Evolutionary conservation across 2,329 filamentous ascomycete species (phyloP).

Genomic region (Elsinoe necatrix): DNA sequence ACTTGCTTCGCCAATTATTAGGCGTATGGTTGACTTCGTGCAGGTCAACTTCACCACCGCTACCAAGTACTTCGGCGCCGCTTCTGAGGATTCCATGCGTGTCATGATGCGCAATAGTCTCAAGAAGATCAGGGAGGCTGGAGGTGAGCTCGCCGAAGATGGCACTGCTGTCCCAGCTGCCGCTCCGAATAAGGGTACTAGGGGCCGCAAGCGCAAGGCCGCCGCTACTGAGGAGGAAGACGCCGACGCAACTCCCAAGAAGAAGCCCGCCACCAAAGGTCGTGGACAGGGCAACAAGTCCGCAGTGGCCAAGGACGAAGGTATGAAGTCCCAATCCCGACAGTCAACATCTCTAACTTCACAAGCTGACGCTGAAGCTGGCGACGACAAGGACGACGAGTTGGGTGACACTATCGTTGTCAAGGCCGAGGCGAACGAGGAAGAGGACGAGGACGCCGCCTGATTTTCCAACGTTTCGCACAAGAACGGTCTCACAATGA

Average conservation of each 20-base stretch:
- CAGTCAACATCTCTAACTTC: not conserved
- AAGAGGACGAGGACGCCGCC: not conserved
- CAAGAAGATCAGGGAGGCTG: slow-evolving; percentile 9
- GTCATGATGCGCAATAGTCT: not conserved
- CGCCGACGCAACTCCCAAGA: too few relatives aligned
- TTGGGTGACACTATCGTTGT: slow-evolving; percentile 23
- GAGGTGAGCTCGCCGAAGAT: not conserved
- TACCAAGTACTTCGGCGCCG: not conserved
- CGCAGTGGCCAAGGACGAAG: not conserved
- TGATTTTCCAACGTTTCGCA: not conserved
- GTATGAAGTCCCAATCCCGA: not conserved
- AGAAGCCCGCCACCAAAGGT: not conserved
- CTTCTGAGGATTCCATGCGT: not conserved
- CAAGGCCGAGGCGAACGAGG: slow-evolving; percentile 14
- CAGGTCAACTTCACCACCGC: not conserved
- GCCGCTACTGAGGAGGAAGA: not conserved
- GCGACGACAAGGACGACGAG: slow-evolving; percentile 21
- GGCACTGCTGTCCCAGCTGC: not conserved
- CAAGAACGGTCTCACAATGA: too few relatives aligned
- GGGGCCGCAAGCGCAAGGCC: not conserved
- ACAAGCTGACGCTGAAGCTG: slow-evolving; percentile 35
- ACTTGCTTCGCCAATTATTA: not conserved
- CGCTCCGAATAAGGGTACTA: not conserved
- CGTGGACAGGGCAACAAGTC: not conserved
- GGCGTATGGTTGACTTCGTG: not conserved